phyloP scores from a whole-genome alignment of 164 flowering plant genomes.

The Vitis vinifera region ASM3070453v1 NC_081819.1:19613001-19613500 shows the following conservation, averaged over 20 bases:
- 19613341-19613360: no score
- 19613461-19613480: no score
- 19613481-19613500: no score
- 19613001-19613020: conserved; percentile 51
- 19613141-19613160: conserved; percentile 1
- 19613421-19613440: no score
- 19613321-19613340: neutral
- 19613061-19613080: neutral
- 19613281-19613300: conserved; percentile 40
- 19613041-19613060: neutral
- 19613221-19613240: conserved; percentile 37
- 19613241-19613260: conserved; percentile 57
- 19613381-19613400: no score
- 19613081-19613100: neutral
- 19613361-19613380: no score
- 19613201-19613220: conserved; percentile 52
- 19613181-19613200: conserved; percentile 48
- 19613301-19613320: neutral
- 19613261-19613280: conserved; percentile 54
- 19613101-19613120: neutral
- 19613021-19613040: conserved; percentile 33
- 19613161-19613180: conserved; percentile 45
- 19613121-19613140: neutral
- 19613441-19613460: no score
- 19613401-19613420: no score